These are phyloP conservation scores for Phytomonas serpens DNA, from an alignment of 208 protist species.

Conservation along the genomic window DNA sequence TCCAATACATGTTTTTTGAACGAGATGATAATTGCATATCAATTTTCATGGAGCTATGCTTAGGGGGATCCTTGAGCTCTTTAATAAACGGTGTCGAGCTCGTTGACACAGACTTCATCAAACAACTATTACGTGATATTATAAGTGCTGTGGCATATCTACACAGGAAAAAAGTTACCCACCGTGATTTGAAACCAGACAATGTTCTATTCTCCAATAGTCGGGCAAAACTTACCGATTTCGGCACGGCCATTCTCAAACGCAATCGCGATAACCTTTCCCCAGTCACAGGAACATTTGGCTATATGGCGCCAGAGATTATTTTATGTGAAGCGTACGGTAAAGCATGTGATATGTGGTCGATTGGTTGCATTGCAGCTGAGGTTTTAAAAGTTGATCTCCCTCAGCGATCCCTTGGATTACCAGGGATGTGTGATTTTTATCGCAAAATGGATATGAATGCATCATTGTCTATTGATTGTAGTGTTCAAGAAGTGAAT, in stretches of 20 bases:
- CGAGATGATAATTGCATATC: conserved; percentile 74
- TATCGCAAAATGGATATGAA: conserved; percentile 48
- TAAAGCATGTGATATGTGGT: conserved; percentile 93
- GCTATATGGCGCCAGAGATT: conserved; percentile 91
- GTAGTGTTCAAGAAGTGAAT: conserved; percentile 31
- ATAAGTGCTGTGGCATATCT: conserved; percentile 64
- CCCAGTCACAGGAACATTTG: conserved; percentile 68
- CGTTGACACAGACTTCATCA: conserved; percentile 32
- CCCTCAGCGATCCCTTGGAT: conserved; percentile 37
- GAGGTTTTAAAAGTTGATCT: conserved; percentile 71
- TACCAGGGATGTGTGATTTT: conserved; percentile 63
- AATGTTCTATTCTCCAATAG: conserved; percentile 75
- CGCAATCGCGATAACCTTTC: conserved; percentile 24
- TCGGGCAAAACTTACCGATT: conserved; percentile 67
- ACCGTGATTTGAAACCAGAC: conserved; percentile 83
- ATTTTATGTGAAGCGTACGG: conserved; percentile 83
- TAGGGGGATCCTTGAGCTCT: conserved; percentile 53
- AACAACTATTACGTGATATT: conserved; percentile 51
- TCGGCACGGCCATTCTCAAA: conserved; percentile 70
- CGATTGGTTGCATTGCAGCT: conserved; percentile 91
- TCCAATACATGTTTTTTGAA: conserved; percentile 74
- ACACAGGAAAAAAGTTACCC: conserved; percentile 68
- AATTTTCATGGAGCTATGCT: conserved; percentile 88
- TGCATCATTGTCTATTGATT: conserved; percentile 41
- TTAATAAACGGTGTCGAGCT: conserved; percentile 45